Evolutionary conservation across 768 basidiomycete species (phyloP).

Genomic region (Tricholoma bakamatsutake): DNA sequence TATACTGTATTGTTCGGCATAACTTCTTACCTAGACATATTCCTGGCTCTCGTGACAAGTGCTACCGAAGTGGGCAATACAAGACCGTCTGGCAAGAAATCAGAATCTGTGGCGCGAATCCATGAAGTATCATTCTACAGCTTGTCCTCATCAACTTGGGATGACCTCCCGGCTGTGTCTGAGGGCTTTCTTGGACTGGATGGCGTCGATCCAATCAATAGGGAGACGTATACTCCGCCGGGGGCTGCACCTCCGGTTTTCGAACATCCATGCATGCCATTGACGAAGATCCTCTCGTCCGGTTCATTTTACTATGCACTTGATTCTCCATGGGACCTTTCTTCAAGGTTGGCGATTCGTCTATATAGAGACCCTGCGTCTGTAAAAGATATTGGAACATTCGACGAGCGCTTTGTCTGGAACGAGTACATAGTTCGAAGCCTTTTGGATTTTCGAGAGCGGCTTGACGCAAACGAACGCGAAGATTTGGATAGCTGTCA

Average conservation of each 20-base stretch:
- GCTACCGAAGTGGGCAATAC: slow-evolving; percentile 73
- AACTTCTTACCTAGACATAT: slow-evolving; percentile 55
- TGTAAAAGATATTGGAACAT: slow-evolving; percentile 47
- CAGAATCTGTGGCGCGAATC: slow-evolving; percentile 75
- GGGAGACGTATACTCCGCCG: slow-evolving; percentile 42
- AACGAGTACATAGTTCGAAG: slow-evolving; percentile 88
- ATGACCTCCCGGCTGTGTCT: slow-evolving; percentile 57
- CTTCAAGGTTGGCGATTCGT: slow-evolving; percentile 71
- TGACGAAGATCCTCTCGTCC: slow-evolving; percentile 86
- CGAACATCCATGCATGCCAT: slow-evolving; percentile 87
- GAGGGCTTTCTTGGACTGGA: slow-evolving; percentile 49
- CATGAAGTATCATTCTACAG: slow-evolving; percentile 89
- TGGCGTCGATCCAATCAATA: slow-evolving; percentile 41
- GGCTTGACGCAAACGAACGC: slow-evolving; percentile 64
- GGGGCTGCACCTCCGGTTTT: slow-evolving; percentile 46
- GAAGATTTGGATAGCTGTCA: slow-evolving; percentile 76
- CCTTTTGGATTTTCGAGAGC: slow-evolving; percentile 81
- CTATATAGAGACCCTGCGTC: slow-evolving; percentile 44
- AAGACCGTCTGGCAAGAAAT: slow-evolving; percentile 47
- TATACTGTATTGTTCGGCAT: neutral
- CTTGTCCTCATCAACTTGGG: slow-evolving; percentile 79
- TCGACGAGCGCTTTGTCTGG: slow-evolving; percentile 90
- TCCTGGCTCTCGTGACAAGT: slow-evolving; percentile 76
- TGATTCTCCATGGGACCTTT: slow-evolving; percentile 84
- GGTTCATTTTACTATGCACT: slow-evolving; percentile 92